Percentiles rank a stretch among this genome's conserved stretches.
Conservation (phyloP, 257 asterid species). For the Solanum rostratum region DNA sequence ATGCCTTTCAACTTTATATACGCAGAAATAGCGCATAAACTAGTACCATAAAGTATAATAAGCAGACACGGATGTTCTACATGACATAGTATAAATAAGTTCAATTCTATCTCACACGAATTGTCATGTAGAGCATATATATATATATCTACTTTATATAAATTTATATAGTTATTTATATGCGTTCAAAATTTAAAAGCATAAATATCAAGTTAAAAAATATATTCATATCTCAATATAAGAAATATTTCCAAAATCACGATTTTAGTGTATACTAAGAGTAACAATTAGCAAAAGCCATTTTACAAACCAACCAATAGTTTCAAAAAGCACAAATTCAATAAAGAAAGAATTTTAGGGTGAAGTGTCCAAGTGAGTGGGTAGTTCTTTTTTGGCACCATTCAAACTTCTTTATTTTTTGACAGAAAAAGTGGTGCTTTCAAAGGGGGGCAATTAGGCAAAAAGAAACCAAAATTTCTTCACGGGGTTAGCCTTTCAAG, state of each 20-base stretch:
- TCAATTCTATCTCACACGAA: too few relatives aligned
- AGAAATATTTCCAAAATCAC: neutral
- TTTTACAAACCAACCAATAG: neutral
- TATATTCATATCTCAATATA: too few relatives aligned
- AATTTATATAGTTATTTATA: too few relatives aligned
- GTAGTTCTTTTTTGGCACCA: slow-evolving; percentile 4
- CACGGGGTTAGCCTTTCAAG: slow-evolving; percentile 7
- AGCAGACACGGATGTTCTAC: too few relatives aligned
- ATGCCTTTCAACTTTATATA: too few relatives aligned
- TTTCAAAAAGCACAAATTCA: neutral
- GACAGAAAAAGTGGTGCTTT: neutral
- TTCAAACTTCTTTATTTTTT: slow-evolving; percentile 2
- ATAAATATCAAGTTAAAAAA: too few relatives aligned
- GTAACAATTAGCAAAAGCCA: neutral
- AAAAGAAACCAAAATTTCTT: neutral
- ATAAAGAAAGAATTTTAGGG: neutral
- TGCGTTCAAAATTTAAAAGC: too few relatives aligned
- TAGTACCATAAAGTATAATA: too few relatives aligned
- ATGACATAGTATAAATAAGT: too few relatives aligned
- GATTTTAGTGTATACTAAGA: neutral
- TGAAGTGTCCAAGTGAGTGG: neutral
- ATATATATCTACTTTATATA: too few relatives aligned
- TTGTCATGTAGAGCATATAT: too few relatives aligned
- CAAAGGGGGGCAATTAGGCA: neutral
- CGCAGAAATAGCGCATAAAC: too few relatives aligned